phyloP scores from a whole-genome alignment of 2,329 filamentous ascomycete species.

The Exophiala lecanii-corni region DNA sequence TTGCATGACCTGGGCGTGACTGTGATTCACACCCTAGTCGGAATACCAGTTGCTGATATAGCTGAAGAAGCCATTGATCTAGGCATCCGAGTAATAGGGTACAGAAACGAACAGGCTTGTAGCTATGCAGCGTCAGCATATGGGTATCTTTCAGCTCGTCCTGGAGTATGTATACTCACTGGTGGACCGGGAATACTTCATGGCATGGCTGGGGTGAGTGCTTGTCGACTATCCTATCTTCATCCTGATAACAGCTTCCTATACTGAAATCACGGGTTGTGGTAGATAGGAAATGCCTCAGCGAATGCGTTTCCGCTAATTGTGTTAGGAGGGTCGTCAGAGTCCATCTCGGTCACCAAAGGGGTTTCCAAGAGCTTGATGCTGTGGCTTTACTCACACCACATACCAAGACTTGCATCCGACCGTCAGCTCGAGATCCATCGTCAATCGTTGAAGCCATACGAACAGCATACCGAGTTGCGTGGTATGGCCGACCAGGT shows the following conservation, averaged over 20 bases:
- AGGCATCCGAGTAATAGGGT: slow-evolving; percentile 55
- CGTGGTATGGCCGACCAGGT: slow-evolving; percentile 52
- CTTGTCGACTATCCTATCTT: too few species aligned
- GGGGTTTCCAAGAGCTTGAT: slow-evolving; percentile 57
- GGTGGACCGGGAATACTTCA: slow-evolving; percentile 56
- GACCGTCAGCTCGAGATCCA: slow-evolving; percentile 43
- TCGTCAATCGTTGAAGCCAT: slow-evolving; percentile 42
- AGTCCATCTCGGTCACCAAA: slow-evolving; percentile 49
- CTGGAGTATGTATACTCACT: slow-evolving; percentile 55
- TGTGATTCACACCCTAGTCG: slow-evolving; percentile 51
- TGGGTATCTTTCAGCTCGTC: slow-evolving; percentile 53
- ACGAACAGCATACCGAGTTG: slow-evolving; percentile 48
- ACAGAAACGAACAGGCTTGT: slow-evolving; percentile 56
- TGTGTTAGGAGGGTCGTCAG: slow-evolving; percentile 51
- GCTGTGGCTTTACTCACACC: slow-evolving; percentile 50
- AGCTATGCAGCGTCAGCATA: slow-evolving; percentile 56
- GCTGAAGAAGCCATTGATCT: slow-evolving; percentile 54
- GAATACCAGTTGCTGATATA: slow-evolving; percentile 54
- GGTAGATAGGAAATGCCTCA: slow-evolving; percentile 46
- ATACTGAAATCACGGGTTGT: too few species aligned
- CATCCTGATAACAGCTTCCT: too few species aligned
- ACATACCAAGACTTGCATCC: slow-evolving; percentile 49
- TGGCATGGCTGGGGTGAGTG: slow-evolving; percentile 51
- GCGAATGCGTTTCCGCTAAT: slow-evolving; percentile 54
- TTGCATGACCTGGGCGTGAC: slow-evolving; percentile 47